A percentile compares a stretch with the other conserved stretches of the same genome.
phyloP scores from a whole-genome alignment of 768 basidiomycete species.

The Amanita phalloides region DNA sequence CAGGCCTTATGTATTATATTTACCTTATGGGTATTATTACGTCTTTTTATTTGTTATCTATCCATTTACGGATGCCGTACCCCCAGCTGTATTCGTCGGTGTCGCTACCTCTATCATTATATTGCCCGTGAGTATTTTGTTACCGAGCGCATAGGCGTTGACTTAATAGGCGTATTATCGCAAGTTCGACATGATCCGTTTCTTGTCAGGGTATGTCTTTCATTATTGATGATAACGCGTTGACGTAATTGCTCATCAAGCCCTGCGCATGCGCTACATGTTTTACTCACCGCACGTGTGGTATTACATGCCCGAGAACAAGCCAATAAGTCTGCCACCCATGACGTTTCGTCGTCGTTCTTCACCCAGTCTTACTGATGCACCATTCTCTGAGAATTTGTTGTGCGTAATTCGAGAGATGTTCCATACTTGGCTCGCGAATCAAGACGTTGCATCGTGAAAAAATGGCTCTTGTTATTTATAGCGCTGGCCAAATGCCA shows the following conservation, averaged over 20 bases:
- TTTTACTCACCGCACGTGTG: slow-evolving; percentile 2
- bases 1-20: slow-evolving; percentile 4
- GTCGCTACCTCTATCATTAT: not conserved
- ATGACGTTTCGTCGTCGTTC: not conserved
- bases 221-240: not conserved
- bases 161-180: not conserved
- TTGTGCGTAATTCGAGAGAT: not conserved
- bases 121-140: not conserved
- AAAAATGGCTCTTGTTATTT: no score
- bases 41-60: no score
- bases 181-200: slow-evolving; percentile 1
- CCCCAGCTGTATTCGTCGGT: not conserved
- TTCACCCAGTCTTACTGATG: not conserved
- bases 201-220: slow-evolving; percentile 1
- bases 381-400: not conserved
- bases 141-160: no score
- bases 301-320: slow-evolving; percentile 4
- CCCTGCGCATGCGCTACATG: slow-evolving; percentile 1
- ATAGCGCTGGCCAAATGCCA: no score
- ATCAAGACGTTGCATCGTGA: no score
- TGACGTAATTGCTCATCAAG: not conserved
- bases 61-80: not conserved
- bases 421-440: not conserved
- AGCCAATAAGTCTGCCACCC: not conserved
- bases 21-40: slow-evolving; percentile 3